phyloP scores from a whole-genome alignment of 495 filamentous ascomycete species.

The Talaromyces nanjingensis region DNA sequence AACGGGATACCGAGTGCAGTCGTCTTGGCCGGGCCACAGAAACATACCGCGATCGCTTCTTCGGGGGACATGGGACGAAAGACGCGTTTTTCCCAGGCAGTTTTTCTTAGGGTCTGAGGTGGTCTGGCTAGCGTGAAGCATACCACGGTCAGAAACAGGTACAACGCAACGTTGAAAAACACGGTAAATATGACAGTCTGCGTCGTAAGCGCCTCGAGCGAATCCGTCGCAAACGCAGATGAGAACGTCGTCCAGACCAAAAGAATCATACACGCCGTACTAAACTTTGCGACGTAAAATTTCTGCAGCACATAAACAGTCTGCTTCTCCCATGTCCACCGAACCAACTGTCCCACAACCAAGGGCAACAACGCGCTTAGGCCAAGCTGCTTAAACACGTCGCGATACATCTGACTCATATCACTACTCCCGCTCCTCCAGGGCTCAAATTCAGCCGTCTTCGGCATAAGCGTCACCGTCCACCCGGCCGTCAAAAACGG shows the following conservation, averaged over 20 bases:
- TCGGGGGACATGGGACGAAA: conserved; percentile 36
- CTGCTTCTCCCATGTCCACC: conserved; percentile 40
- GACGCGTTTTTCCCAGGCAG: conserved; percentile 17
- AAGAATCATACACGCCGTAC: conserved; percentile 38
- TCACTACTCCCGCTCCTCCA: conserved; percentile 38
- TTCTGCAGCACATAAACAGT: conserved; percentile 33
- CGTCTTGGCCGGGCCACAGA: conserved; percentile 51
- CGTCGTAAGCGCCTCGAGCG: conserved; percentile 38
- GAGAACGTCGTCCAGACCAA: conserved; percentile 50
- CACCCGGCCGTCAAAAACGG: conserved; percentile 46
- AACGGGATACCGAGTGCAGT: conserved; percentile 47
- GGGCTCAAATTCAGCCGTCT: conserved; percentile 31
- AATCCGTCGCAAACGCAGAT: conserved; percentile 46
- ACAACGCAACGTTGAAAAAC: conserved; percentile 46
- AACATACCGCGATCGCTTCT: conserved; percentile 48
- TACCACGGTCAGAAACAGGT: conserved; percentile 40
- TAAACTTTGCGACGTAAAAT: conserved; percentile 39
- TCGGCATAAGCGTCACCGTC: conserved; percentile 43
- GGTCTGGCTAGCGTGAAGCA: conserved; percentile 43
- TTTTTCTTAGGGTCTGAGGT: conserved; percentile 20
- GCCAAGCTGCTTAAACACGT: conserved; percentile 45
- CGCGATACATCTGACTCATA: conserved; percentile 42
- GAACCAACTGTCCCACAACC: conserved; percentile 39
- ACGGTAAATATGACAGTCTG: conserved; percentile 44
- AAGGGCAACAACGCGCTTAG: conserved; percentile 44